Conservation (phyloP, 805 yeast species). For the Candida caryicola region DNA sequence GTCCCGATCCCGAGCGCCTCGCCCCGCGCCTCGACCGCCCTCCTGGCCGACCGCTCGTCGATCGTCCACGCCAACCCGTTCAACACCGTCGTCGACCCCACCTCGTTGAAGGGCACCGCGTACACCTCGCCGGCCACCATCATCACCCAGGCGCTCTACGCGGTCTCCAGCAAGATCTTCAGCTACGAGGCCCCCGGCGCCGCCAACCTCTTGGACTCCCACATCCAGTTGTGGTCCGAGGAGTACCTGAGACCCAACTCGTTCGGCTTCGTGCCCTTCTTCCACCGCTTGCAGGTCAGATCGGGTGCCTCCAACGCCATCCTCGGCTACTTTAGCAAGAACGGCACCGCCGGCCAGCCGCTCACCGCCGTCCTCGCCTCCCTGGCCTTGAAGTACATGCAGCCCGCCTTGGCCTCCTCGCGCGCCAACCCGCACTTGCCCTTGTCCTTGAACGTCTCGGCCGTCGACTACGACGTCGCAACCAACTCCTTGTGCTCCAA, state of each 20-base stretch:
- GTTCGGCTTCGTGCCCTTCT: slow-evolving; percentile 55
- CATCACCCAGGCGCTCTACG: slow-evolving; percentile 53
- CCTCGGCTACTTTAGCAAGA: slow-evolving; percentile 58
- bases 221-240: slow-evolving; percentile 58
- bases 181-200: slow-evolving; percentile 68
- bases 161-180: slow-evolving; percentile 54
- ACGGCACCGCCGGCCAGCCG: slow-evolving; percentile 35
- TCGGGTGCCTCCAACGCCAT: slow-evolving; percentile 81
- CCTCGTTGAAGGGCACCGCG: slow-evolving; percentile 43
- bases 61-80: slow-evolving; percentile 43
- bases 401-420: slow-evolving; percentile 47
- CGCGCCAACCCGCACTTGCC: slow-evolving; percentile 40
- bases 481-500: slow-evolving; percentile 57
- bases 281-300: slow-evolving; percentile 66
- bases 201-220: slow-evolving; percentile 57
- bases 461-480: slow-evolving; percentile 63
- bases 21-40: not conserved
- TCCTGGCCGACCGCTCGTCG: not conserved
- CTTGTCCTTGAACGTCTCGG: slow-evolving; percentile 69
- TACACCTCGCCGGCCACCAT: slow-evolving; percentile 56
- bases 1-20: not conserved
- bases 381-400: slow-evolving; percentile 66
- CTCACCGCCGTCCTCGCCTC: slow-evolving; percentile 59
- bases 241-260: slow-evolving; percentile 49
- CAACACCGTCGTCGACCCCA: slow-evolving; percentile 60